phyloP scores from a whole-genome alignment of 129 eudicot genomes.

The Scalesia atractyloides region DNA sequence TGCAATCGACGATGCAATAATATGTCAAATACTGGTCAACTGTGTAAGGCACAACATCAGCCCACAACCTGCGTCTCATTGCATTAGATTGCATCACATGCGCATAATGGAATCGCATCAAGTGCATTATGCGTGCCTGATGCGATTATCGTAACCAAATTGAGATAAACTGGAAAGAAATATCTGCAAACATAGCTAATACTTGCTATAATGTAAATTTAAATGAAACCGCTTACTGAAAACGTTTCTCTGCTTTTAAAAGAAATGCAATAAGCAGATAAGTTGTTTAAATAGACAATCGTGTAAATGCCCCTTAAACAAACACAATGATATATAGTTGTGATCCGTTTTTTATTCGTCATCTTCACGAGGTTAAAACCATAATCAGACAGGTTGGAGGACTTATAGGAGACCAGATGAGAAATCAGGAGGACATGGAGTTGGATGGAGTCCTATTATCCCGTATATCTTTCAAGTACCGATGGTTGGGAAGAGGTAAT shows the following conservation, averaged over 20 bases:
- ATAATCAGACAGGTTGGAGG: slow-evolving; percentile 99
- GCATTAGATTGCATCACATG: no score
- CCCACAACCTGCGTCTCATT: no score
- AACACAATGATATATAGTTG: background rate
- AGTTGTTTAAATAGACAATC: background rate
- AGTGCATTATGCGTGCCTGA: no score
- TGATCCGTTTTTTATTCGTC: slow-evolving; percentile 13
- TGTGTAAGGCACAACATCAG: no score
- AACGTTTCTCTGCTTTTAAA: background rate
- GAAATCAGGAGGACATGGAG: slow-evolving; percentile 99
- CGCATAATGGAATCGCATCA: no score
- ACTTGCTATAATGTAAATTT: background rate
- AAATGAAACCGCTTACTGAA: background rate
- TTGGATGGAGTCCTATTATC: slow-evolving; percentile 98
- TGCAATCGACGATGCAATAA: no score
- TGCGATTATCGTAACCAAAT: background rate
- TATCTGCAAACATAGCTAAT: background rate
- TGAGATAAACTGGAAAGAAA: background rate
- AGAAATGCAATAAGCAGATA: no score
- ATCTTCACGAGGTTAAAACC: slow-evolving; percentile 35
- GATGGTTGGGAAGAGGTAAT: slow-evolving; percentile 85
- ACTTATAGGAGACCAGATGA: slow-evolving; percentile 94
- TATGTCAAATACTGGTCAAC: no score
- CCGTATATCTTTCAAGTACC: slow-evolving; percentile 83
- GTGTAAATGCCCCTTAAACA: background rate